A percentile compares a stretch with the other conserved stretches of the same genome.
phyloP scores from a whole-genome alignment of 495 filamentous ascomycete species.

The Podospora pseudoanserina region DNA sequence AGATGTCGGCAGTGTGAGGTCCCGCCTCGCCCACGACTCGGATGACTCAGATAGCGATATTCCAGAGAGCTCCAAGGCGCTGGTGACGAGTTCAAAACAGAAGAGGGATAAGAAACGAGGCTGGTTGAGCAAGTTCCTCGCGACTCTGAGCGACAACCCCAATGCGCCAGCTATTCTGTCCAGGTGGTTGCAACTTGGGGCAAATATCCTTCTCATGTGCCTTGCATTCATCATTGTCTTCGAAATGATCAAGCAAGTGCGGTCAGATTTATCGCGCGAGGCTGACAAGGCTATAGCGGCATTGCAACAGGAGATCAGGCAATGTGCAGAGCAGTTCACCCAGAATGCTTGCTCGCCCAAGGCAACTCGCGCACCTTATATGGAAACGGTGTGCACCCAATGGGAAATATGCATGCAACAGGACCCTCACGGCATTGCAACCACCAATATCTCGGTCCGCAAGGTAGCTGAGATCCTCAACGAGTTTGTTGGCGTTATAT shows the following conservation, averaged over 20 bases:
- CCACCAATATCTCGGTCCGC: conserved; percentile 38
- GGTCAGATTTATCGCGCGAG: conserved; percentile 68
- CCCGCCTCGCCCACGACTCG: conserved; percentile 45
- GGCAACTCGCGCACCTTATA: conserved; percentile 61
- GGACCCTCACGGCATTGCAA: conserved; percentile 38
- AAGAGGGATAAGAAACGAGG: conserved; percentile 30
- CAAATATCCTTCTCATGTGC: conserved; percentile 71
- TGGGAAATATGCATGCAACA: conserved; percentile 87
- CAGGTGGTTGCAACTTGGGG: conserved; percentile 74
- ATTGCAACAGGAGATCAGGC: conserved; percentile 67
- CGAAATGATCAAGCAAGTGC: conserved; percentile 65
- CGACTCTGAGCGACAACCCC: conserved; percentile 72
- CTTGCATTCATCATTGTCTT: conserved; percentile 68
- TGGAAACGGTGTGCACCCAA: conserved; percentile 66
- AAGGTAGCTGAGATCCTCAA: conserved; percentile 47
- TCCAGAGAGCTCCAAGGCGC: conserved; percentile 19
- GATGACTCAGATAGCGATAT: conserved; percentile 54
- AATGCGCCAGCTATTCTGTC: conserved; percentile 82
- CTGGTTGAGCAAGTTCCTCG: conserved; percentile 56
- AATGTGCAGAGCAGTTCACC: conserved; percentile 64
- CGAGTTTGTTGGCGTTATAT: conserved; percentile 45
- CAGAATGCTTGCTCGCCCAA: conserved; percentile 66
- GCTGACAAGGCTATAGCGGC: conserved; percentile 58
- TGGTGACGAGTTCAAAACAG: background rate
- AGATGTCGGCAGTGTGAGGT: conserved; percentile 43